These are phyloP conservation scores for Penicillium sp. DNA, from an alignment of 2,329 filamentous ascomycete genomes.

Conservation along the genomic window DNA sequence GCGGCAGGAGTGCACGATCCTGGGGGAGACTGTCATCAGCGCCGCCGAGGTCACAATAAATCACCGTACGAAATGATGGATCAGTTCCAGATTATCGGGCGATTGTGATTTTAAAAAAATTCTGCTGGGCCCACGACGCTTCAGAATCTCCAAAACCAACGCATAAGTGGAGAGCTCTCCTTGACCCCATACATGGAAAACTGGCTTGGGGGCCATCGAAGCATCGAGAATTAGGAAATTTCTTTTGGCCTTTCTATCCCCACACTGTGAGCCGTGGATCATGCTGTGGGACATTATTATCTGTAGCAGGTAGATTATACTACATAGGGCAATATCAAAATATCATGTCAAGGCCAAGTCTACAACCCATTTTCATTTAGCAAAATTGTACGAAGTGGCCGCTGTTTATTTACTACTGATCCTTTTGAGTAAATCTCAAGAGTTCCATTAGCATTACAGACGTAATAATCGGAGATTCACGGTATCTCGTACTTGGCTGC, in stretches of 20 bases:
- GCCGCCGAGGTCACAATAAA: constrained; percentile 1
- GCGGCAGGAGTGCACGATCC: constrained; percentile 7
- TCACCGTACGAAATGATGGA: background rate
- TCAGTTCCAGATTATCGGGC: background rate
- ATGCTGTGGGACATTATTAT: background rate
- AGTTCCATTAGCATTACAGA: background rate
- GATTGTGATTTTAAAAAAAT: no score
- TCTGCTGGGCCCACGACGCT: constrained; percentile 1
- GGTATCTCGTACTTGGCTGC: background rate
- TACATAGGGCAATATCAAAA: background rate
- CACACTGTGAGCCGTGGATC: constrained; percentile 19
- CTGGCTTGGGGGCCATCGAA: constrained; percentile 7
- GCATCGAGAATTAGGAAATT: constrained; percentile 7
- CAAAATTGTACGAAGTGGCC: background rate
- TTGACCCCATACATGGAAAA: constrained; percentile 1
- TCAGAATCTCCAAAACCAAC: background rate
- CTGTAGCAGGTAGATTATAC: background rate
- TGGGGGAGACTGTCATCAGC: background rate
- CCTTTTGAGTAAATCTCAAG: background rate
- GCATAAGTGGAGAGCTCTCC: constrained; percentile 8
- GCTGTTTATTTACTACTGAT: background rate
- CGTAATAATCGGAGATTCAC: background rate
- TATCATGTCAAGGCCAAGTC: background rate
- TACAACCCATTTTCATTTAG: background rate
- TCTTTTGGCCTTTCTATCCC: background rate